Evolutionary conservation across 1,139 yeast genomes (phyloP).

Genomic region (Geotrichum candidum): DNA sequence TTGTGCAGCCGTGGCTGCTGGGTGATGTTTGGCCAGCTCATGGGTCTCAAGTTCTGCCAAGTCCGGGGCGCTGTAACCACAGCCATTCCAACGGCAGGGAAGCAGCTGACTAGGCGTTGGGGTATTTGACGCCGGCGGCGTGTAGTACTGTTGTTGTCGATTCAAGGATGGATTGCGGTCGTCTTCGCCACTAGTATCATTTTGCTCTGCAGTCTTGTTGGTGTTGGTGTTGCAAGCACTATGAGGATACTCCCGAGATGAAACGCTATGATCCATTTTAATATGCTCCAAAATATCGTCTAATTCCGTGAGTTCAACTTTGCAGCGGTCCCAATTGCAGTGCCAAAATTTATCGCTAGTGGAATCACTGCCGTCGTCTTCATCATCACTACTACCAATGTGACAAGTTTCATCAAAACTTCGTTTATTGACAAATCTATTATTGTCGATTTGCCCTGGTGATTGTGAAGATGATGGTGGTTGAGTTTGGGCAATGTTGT

Average conservation of each 20-base stretch:
- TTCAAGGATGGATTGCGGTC: neutral
- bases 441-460: constrained; percentile 9
- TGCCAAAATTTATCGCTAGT: constrained; percentile 10
- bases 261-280: constrained; percentile 31
- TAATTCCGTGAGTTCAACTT: constrained; percentile 28
- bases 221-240: constrained; percentile 9
- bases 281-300: constrained; percentile 36
- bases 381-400: neutral
- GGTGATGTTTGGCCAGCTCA: constrained; percentile 39
- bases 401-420: constrained; percentile 4
- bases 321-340: constrained; percentile 40
- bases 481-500: neutral
- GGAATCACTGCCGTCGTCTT: neutral
- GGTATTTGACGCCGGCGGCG: constrained; percentile 1
- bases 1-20: constrained; percentile 35
- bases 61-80: constrained; percentile 26
- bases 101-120: constrained; percentile 12
- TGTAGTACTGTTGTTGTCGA: neutral
- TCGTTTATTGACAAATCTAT: constrained; percentile 4
- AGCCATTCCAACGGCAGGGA: constrained; percentile 33
- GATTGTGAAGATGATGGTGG: constrained; percentile 11
- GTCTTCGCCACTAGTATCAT: neutral
- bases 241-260: constrained; percentile 22
- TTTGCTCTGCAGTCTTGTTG: neutral
- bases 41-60: constrained; percentile 38